Conservation (phyloP, 2,329 filamentous ascomycete species). For the Fusarium sublunatum region DNA sequence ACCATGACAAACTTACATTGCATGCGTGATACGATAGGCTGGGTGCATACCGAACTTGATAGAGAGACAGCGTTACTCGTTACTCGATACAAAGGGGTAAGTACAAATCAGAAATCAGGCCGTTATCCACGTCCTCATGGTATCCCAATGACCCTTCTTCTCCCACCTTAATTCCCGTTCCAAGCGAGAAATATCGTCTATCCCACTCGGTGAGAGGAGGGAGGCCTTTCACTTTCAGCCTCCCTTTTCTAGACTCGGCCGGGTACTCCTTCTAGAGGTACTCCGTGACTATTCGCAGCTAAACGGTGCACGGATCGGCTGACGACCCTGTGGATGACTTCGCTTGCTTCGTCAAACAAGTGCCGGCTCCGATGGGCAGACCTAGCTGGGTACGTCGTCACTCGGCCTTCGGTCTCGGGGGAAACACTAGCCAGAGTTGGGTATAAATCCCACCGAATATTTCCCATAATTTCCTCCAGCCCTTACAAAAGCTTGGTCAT, state of each 20-base stretch:
- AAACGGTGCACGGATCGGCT: constrained; percentile 36
- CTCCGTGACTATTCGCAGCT: constrained; percentile 26
- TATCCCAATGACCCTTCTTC: constrained; percentile 6
- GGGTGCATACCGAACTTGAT: too few species aligned
- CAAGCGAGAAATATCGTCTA: constrained; percentile 16
- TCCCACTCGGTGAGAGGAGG: constrained; percentile 24
- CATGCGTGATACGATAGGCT: not conserved
- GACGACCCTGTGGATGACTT: constrained; percentile 27
- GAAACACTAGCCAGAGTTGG: constrained; percentile 11
- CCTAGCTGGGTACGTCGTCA: constrained; percentile 1
- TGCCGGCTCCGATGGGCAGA: constrained; percentile 30
- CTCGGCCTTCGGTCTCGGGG: constrained; percentile 19
- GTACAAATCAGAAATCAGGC: not conserved
- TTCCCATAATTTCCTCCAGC: constrained; percentile 14
- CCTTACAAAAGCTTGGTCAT: constrained; percentile 18
- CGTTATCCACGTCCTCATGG: constrained; percentile 1
- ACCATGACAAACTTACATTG: constrained; percentile 18
- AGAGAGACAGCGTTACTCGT: constrained; percentile 2
- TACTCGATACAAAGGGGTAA: constrained; percentile 35
- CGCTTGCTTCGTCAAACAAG: constrained; percentile 29
- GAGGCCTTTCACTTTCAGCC: constrained; percentile 36
- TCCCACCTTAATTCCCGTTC: constrained; percentile 33
- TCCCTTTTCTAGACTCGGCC: constrained; percentile 36
- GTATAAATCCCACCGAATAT: not conserved
- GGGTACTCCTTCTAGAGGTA: constrained; percentile 28